Conservation (phyloP, 2,329 filamentous ascomycete species). For the Geosmithia putterillii region DNA sequence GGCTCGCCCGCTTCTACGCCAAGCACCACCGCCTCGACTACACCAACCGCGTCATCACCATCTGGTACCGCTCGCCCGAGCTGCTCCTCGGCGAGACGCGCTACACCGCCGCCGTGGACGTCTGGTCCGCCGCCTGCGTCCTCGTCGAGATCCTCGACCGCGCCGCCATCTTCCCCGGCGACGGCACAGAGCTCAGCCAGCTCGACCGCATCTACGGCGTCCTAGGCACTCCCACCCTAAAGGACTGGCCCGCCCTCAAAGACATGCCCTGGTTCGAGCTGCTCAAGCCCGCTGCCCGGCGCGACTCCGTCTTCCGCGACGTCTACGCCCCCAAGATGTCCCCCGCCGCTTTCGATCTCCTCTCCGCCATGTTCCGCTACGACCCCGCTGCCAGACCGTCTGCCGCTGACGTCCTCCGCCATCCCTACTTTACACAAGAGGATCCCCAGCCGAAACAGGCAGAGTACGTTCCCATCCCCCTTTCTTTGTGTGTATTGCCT, state of each 20-base stretch:
- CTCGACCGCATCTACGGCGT: slow-evolving; percentile 93
- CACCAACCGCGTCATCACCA: slow-evolving; percentile 96
- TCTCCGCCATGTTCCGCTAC: slow-evolving; percentile 77
- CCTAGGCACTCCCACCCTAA: slow-evolving; percentile 73
- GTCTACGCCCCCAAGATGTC: slow-evolving; percentile 71
- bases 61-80: slow-evolving; percentile 92
- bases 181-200: slow-evolving; percentile 91
- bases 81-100: slow-evolving; percentile 82
- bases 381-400: slow-evolving; percentile 76
- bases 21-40: slow-evolving; percentile 89
- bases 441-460: slow-evolving; percentile 67
- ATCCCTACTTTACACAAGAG: slow-evolving; percentile 80
- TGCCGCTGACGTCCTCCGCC: slow-evolving; percentile 71
- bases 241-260: slow-evolving; percentile 79
- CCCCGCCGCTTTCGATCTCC: slow-evolving; percentile 69
- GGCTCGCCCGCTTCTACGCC: slow-evolving; percentile 88
- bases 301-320: slow-evolving; percentile 65
- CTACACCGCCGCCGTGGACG: slow-evolving; percentile 81
- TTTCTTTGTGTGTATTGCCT: background rate
- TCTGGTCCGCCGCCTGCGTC: slow-evolving; percentile 96
- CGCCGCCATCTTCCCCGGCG: slow-evolving; percentile 87
- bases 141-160: slow-evolving; percentile 93
- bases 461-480: slow-evolving; percentile 44
- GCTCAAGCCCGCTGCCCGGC: slow-evolving; percentile 63
- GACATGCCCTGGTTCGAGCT: slow-evolving; percentile 97